Base-by-base conservation (phyloP, 345 rosid species). In the Eucalyptus grandis region DNA sequence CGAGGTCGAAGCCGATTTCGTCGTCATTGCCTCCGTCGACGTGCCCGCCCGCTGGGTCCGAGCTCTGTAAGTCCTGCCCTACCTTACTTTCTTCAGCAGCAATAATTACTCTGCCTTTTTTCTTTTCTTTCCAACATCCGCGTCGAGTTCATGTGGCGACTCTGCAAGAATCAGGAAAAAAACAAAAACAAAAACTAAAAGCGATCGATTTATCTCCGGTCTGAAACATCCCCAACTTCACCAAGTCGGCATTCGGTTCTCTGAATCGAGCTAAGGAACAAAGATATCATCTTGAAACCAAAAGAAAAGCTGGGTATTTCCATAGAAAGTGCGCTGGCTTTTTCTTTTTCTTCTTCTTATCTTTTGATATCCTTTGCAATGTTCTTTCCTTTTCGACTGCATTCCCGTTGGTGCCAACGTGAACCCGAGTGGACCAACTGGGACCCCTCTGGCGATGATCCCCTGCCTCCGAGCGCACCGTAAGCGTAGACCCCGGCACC, bases 11-110 rank as follows among this genome's bases (percentile, higher is more conserved):
- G 99, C 99, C 87, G 99, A 98, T 94, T 93, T 98, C 89, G 95
- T 98, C 90, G 99, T 98, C 90, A 96, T 98, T 90, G 99, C 99
- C 88, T 96, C 99, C 91, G 88, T 92, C 60, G 99, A 98, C 89
- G 99, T 98, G 47, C 99, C 99, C 58, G 95, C 53, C 87, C 94
- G 92, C 60, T 98, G 99, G 99, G 94, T 95, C 91, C 95, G 72
- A 43, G 91, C 94, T 87, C 58, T 96, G 99, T 97, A 95, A 95
- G 99, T 90, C 80, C 87, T n/a, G 46, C 16, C 90, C 86, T 24
- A 14, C 67, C 58, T 31, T 34, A 9, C 26, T 53, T 8, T 21
- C 62, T 56, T 30, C 86, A 22, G 24, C 86, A 17, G 6, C 77
- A 44, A 58, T 60, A 30, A 21, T 49, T 88, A 6, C 51, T 46